Evolutionary conservation across 1,284 basidiomycete genomes (phyloP).

Genomic region (Cutaneotrichosporon arboriforme): DNA sequence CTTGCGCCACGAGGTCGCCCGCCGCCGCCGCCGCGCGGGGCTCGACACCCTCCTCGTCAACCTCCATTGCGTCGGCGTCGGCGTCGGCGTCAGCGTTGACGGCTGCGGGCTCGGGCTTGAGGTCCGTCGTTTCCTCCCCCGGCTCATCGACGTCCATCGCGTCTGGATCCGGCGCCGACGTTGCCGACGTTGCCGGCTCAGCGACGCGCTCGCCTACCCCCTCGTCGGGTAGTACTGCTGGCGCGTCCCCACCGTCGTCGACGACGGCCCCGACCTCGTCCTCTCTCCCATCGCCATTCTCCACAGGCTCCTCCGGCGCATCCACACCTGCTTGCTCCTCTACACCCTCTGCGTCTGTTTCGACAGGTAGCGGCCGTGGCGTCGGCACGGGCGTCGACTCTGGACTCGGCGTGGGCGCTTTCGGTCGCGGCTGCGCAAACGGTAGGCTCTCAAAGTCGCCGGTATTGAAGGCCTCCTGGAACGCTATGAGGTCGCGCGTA

Average conservation of each 20-base stretch:
- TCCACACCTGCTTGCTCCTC: not conserved
- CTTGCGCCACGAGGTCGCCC: too few relatives aligned
- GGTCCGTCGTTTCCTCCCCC: too few relatives aligned
- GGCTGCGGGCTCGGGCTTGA: too few relatives aligned
- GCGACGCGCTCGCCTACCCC: not conserved
- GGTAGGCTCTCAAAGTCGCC: constrained; percentile 35
- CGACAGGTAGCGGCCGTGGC: not conserved
- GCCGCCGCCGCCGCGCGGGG: too few relatives aligned
- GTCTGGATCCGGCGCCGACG: not conserved
- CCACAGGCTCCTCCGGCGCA: not conserved
- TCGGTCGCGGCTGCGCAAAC: constrained; percentile 21
- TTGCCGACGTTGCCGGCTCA: not conserved
- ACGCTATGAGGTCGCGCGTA: constrained; percentile 75
- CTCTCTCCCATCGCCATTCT: not conserved
- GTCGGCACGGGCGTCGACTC: not conserved
- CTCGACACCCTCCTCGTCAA: too few relatives aligned
- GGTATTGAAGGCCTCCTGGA: constrained; percentile 76
- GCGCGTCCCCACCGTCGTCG: not conserved
- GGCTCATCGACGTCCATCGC: not conserved
- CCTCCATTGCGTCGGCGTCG: too few relatives aligned
- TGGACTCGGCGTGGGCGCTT: constrained; percentile 1
- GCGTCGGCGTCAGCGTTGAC: too few relatives aligned
- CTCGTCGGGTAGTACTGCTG: not conserved
- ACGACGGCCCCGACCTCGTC: not conserved
- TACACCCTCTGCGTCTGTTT: not conserved